phyloP scores from a whole-genome alignment of 2,329 filamentous ascomycete genomes.

The Blumeriella jaapii region DNA sequence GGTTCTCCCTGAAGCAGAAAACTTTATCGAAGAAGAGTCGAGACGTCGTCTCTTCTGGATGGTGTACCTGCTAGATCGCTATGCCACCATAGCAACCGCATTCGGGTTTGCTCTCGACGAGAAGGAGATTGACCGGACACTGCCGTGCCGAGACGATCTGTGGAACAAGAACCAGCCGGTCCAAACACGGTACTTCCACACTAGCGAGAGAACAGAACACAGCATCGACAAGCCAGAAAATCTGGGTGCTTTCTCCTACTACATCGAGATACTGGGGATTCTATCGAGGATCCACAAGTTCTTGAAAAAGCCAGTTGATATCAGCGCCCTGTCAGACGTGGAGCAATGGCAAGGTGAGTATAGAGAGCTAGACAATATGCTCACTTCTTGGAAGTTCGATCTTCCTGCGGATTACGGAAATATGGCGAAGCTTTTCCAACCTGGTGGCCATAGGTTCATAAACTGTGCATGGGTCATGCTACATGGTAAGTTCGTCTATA shows the following conservation, averaged over 20 bases:
- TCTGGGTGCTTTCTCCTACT: conserved; percentile 78
- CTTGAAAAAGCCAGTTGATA: conserved; percentile 80
- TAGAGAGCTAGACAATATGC: conserved; percentile 68
- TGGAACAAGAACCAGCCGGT: conserved; percentile 77
- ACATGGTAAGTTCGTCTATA: conserved; percentile 44
- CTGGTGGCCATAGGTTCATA: conserved; percentile 54
- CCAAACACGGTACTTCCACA: conserved; percentile 72
- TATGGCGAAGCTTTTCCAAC: conserved; percentile 65
- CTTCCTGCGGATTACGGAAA: conserved; percentile 77
- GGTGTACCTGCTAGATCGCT: conserved; percentile 81
- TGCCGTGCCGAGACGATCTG: conserved; percentile 79
- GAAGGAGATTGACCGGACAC: conserved; percentile 74
- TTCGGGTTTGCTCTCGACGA: conserved; percentile 88
- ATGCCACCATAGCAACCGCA: conserved; percentile 80
- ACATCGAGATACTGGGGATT: conserved; percentile 81
- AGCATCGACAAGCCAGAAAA: conserved; percentile 64
- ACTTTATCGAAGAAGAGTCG: conserved; percentile 85
- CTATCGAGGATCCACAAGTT: conserved; percentile 82
- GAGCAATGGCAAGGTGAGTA: conserved; percentile 85
- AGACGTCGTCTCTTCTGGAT: conserved; percentile 84
- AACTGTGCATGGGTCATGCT: conserved; percentile 86
- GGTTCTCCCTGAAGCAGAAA: conserved; percentile 68
- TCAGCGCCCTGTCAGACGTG: conserved; percentile 71
- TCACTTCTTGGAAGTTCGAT: conserved; percentile 74
- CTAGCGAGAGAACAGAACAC: conserved; percentile 43